Percentiles rank a stretch among this genome's conserved stretches.
phyloP scores from a whole-genome alignment of 176 grass and related monocot species.

The Cocos nucifera region DNA sequence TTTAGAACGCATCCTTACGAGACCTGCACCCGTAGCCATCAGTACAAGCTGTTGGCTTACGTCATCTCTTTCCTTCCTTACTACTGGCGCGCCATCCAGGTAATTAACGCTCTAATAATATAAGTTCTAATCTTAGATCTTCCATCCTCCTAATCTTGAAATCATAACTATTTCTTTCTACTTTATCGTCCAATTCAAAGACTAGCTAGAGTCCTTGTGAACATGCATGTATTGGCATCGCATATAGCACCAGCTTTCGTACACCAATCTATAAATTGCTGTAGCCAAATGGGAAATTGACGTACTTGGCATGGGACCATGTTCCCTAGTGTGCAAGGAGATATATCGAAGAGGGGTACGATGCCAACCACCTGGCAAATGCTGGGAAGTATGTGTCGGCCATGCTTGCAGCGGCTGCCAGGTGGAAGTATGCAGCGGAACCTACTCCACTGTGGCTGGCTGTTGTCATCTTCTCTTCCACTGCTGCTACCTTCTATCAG shows the following conservation, averaged over 20 bases:
- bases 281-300: too few relatives aligned
- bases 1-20: slow-evolving; percentile 44
- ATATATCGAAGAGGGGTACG: slow-evolving; percentile 28
- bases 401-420: slow-evolving; percentile 29
- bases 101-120: slow-evolving; percentile 9
- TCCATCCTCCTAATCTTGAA: too few relatives aligned
- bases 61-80: slow-evolving; percentile 91
- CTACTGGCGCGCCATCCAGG: slow-evolving; percentile 98
- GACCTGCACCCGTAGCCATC: slow-evolving; percentile 46
- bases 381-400: slow-evolving; percentile 42
- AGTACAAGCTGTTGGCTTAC: slow-evolving; percentile 68
- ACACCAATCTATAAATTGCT: too few relatives aligned
- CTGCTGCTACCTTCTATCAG: slow-evolving; percentile 27
- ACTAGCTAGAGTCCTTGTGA: too few relatives aligned
- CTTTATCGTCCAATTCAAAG: too few relatives aligned
- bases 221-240: too few relatives aligned
- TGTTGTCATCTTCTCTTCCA: slow-evolving; percentile 13
- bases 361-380: slow-evolving; percentile 27
- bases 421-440: slow-evolving; percentile 23
- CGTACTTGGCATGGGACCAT: background rate
- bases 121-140: too few relatives aligned
- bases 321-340: slow-evolving; percentile 26
- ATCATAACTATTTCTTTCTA: too few relatives aligned
- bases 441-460: slow-evolving; percentile 4
- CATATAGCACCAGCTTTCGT: too few relatives aligned